These are phyloP conservation scores for Nitzschia inconspicua DNA, from an alignment of 108 stramenopile genomes.

Conservation along the genomic window DNA sequence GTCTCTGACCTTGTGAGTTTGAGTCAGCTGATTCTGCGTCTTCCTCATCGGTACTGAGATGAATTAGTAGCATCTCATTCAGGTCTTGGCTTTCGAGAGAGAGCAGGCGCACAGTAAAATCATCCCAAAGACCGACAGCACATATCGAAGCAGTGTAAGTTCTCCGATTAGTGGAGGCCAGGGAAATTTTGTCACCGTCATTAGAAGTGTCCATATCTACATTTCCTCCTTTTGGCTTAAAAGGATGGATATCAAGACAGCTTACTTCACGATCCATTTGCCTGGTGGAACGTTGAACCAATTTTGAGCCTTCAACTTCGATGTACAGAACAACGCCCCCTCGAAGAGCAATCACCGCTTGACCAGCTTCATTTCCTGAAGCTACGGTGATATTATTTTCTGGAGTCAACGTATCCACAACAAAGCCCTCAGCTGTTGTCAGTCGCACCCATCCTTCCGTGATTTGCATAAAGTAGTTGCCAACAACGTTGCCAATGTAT, in stretches of 20 bases:
- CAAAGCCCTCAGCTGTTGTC: slow-evolving; percentile 17
- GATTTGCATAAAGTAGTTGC: slow-evolving; percentile 75
- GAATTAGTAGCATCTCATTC: slow-evolving; percentile 33
- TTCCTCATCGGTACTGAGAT: slow-evolving; percentile 38
- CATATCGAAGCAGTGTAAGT: slow-evolving; percentile 10
- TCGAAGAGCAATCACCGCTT: slow-evolving; percentile 72
- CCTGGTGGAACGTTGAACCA: slow-evolving; percentile 28
- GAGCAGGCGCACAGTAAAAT: slow-evolving; percentile 87
- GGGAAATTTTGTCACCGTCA: not conserved
- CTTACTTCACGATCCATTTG: slow-evolving; percentile 91
- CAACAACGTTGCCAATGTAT: slow-evolving; percentile 60
- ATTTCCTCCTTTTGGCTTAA: slow-evolving; percentile 24
- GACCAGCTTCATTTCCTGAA: slow-evolving; percentile 84
- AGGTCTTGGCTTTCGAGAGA: slow-evolving; percentile 36
- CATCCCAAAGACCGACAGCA: slow-evolving; percentile 91
- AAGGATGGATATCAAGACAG: slow-evolving; percentile 88
- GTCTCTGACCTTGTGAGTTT: slow-evolving; percentile 12
- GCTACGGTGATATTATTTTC: slow-evolving; percentile 89
- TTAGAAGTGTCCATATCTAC: slow-evolving; percentile 54
- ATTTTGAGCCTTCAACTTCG: slow-evolving; percentile 35
- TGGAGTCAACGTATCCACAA: slow-evolving; percentile 50
- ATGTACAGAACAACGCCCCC: slow-evolving; percentile 81
- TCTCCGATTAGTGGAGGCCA: not conserved
- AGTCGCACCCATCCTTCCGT: slow-evolving; percentile 77
- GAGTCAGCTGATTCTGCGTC: slow-evolving; percentile 39